phyloP scores from a whole-genome alignment of 805 yeast genomes.

The Citeromyces nyonsensis region DNA sequence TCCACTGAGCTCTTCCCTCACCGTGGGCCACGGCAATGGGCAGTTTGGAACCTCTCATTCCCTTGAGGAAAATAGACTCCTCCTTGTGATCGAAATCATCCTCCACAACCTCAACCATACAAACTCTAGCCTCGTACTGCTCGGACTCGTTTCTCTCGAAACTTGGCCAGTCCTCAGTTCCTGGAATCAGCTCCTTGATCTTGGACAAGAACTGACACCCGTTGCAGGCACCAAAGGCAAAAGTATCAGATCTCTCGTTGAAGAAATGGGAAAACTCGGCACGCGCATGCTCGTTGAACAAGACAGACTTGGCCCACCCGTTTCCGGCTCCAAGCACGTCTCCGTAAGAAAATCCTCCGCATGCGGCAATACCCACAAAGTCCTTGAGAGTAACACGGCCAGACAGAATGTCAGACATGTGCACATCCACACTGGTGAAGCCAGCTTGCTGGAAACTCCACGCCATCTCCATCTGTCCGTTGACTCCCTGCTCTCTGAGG shows the following conservation, averaged over 20 bases:
- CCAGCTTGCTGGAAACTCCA: conserved; percentile 94
- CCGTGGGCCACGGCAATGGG: conserved; percentile 99
- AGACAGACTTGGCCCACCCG: conserved; percentile 96
- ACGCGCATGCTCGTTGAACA: conserved; percentile 68
- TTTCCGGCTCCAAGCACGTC: conserved; percentile 98
- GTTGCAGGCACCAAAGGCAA: conserved; percentile 96
- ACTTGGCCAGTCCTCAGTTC: conserved; percentile 90
- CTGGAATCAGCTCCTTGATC: conserved; percentile 78
- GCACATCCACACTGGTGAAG: conserved; percentile 85
- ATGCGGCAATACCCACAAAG: conserved; percentile 91
- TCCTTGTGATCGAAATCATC: conserved; percentile 15
- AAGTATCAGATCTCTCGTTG: conserved; percentile 78
- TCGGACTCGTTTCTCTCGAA: conserved; percentile 85
- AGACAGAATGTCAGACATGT: conserved; percentile 80
- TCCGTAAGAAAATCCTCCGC: conserved; percentile 98
- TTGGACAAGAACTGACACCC: conserved; percentile 95
- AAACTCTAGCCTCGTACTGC: conserved; percentile 92
- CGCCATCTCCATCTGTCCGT: conserved; percentile 97
- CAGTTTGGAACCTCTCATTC: conserved; percentile 84
- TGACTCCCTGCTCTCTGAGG: conserved; percentile 95
- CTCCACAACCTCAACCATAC: conserved; percentile 65
- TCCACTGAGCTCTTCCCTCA: conserved; percentile 84
- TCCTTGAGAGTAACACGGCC: conserved; percentile 61
- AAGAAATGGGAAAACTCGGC: conserved; percentile 68
- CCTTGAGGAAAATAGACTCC: conserved; percentile 56